Conservation (phyloP, 2,329 filamentous ascomycete genomes). For the Aspergillus brasiliensis region DNA sequence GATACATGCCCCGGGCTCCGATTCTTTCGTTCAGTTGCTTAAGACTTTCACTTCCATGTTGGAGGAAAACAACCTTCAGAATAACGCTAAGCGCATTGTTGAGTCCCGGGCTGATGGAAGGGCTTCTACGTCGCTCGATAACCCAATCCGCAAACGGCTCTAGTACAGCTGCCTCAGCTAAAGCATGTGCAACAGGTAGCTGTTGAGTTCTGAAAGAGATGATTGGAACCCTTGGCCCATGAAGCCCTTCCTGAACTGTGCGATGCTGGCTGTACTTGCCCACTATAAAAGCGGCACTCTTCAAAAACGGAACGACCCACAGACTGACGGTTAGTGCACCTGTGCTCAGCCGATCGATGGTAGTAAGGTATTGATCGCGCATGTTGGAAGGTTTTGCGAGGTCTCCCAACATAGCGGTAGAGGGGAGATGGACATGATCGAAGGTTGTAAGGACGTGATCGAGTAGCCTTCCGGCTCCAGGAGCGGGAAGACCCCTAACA, state of each 20-base stretch:
- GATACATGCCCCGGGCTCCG: slow-evolving; percentile 19
- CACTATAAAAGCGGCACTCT: slow-evolving; percentile 20
- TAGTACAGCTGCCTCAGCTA: slow-evolving; percentile 23
- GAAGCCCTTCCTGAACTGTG: slow-evolving; percentile 13
- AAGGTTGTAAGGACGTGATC: slow-evolving; percentile 24
- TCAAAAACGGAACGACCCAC: slow-evolving; percentile 20
- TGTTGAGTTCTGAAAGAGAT: slow-evolving; percentile 28
- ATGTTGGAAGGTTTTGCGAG: slow-evolving; percentile 13
- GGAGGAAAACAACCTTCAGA: slow-evolving; percentile 17
- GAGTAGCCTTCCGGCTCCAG: slow-evolving; percentile 12
- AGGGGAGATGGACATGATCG: slow-evolving; percentile 19
- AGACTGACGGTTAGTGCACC: slow-evolving; percentile 20
- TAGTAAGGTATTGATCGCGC: slow-evolving; percentile 12
- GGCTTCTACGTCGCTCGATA: background rate
- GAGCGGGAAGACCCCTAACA: background rate
- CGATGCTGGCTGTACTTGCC: slow-evolving; percentile 23
- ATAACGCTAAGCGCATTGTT: slow-evolving; percentile 11
- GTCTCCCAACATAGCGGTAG: slow-evolving; percentile 18
- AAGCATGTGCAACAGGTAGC: slow-evolving; percentile 22
- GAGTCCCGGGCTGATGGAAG: background rate
- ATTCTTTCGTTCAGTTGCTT: slow-evolving; percentile 12
- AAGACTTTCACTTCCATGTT: slow-evolving; percentile 12
- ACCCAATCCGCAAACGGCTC: slow-evolving; percentile 15
- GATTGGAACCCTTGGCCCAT: slow-evolving; percentile 16
- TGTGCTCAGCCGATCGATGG: slow-evolving; percentile 17